Evolutionary conservation across 176 grass and related monocot species (phyloP), one percentile per base, ranked within the genome.

Genomic region (Chloris gayana): DNA sequence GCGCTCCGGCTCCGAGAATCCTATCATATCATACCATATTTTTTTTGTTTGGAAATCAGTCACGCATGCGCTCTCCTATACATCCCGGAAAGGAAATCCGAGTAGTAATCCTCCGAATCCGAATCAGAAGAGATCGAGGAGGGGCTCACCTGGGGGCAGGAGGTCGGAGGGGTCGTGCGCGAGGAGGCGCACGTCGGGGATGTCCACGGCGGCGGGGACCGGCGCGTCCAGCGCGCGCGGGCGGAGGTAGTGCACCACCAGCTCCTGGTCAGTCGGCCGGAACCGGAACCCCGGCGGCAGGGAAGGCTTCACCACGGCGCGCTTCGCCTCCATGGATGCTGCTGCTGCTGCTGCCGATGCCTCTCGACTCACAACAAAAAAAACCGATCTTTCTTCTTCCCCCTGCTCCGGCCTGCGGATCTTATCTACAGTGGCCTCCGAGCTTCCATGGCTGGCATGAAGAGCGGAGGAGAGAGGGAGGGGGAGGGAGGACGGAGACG

Each of bases 201-300:
- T 94, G 68, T 83, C 86, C 1, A 91, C 75, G 22, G 79, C 85
- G 12, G 86, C 58, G 1, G 92, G 92, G n/a, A 94, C 85, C 3
- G 89, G 92, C 13, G 69, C 67, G 0, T 72, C 75, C 7, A 91
- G 75, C 53, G 83, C 86, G 79, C 87, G 87, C 47, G 86, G 86
- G 4, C 86, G 85, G 81, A 94, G 86, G 86, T 94, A 94, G 70
- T 94, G 92, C 51, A 91, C 51, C 0, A 94, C 57, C 12, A 94
- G 79, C 74, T 94, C 92, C 75, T 85, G 80, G 75, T 94, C 92
- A 0, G 92, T 94, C 0, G 92, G 92, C 3, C 90, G 84, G 75
- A 94, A 94, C 35, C 92, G 75, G 79, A 94, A 94, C 24, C 92
- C 92, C 32, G 89, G 84, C 2, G 92, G 92, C 53, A 91, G 84